Conservation (phyloP, 495 filamentous ascomycete genomes). For the Penicillium diatomitis region DNA sequence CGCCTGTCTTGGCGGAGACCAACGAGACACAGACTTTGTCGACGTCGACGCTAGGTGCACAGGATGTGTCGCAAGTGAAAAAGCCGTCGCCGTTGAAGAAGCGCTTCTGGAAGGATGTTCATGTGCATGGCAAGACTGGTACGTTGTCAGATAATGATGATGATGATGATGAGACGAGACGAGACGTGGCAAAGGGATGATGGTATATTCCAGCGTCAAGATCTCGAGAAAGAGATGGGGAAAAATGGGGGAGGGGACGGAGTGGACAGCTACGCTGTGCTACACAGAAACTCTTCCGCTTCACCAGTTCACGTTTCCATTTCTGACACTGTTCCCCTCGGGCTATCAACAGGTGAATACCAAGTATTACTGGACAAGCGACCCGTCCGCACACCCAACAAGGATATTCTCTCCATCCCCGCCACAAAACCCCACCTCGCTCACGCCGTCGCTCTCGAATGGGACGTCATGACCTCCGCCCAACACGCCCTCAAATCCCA, state of each 20-base stretch:
- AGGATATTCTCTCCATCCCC: slow-evolving; percentile 64
- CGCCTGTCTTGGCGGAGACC: slow-evolving; percentile 40
- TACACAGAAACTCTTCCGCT: too few relatives aligned
- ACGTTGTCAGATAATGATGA: slow-evolving; percentile 14
- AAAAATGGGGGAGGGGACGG: too few relatives aligned
- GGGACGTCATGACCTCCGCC: slow-evolving; percentile 72
- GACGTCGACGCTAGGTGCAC: slow-evolving; percentile 40
- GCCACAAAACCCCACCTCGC: slow-evolving; percentile 71
- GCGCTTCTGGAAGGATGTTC: slow-evolving; percentile 79
- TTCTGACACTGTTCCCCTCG: not conserved
- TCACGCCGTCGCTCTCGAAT: slow-evolving; percentile 80
- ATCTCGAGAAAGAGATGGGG: too few relatives aligned
- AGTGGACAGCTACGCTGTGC: too few relatives aligned
- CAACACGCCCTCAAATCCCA: slow-evolving; percentile 71
- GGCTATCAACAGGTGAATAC: slow-evolving; percentile 36
- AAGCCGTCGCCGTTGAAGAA: slow-evolving; percentile 46
- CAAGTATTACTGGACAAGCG: slow-evolving; percentile 73
- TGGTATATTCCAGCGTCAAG: too few relatives aligned
- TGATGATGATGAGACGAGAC: too few relatives aligned
- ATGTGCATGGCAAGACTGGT: slow-evolving; percentile 45
- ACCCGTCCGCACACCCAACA: slow-evolving; percentile 67
- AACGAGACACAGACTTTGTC: slow-evolving; percentile 45
- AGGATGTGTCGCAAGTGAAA: slow-evolving; percentile 23
- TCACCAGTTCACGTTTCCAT: too few relatives aligned
- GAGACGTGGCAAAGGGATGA: too few relatives aligned